Conservation (phyloP, 805 yeast genomes). For the Nakazawaea pomicola region DNA sequence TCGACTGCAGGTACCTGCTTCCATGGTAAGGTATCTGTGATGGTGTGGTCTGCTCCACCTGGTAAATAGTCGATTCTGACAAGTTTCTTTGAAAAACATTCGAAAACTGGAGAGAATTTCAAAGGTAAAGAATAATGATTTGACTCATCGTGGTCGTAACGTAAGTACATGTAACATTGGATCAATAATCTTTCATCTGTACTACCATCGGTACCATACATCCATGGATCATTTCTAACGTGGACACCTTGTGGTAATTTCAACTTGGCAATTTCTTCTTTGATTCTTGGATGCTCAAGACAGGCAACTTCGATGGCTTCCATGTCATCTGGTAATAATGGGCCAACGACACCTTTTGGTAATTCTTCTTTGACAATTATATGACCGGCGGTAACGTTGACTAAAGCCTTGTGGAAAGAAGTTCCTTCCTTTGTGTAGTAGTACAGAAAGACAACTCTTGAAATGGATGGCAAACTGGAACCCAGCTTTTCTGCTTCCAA, state of each 20-base stretch:
- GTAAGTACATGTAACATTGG: slow-evolving; percentile 73
- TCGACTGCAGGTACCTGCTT: slow-evolving; percentile 57
- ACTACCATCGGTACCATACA: slow-evolving; percentile 73
- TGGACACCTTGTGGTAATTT: slow-evolving; percentile 49
- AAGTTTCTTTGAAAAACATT: slow-evolving; percentile 52
- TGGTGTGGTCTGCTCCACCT: slow-evolving; percentile 58
- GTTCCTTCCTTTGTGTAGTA: slow-evolving; percentile 43
- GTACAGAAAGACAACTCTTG: slow-evolving; percentile 65
- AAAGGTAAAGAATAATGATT: slow-evolving; percentile 75
- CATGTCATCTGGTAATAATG: slow-evolving; percentile 65
- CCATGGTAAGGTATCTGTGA: slow-evolving; percentile 56
- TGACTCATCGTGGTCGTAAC: slow-evolving; percentile 62
- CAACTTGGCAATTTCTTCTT: slow-evolving; percentile 63
- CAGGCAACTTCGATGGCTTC: slow-evolving; percentile 47
- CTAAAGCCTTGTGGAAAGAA: slow-evolving; percentile 64
- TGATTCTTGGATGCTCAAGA: slow-evolving; percentile 48
- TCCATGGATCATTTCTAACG: slow-evolving; percentile 77
- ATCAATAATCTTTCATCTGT: slow-evolving; percentile 55
- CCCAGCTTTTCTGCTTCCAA: slow-evolving; percentile 64
- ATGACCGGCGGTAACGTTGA: slow-evolving; percentile 59
- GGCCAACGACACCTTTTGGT: slow-evolving; percentile 65
- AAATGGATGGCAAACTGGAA: slow-evolving; percentile 47
- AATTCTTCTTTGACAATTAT: slow-evolving; percentile 50
- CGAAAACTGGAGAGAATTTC: slow-evolving; percentile 71
- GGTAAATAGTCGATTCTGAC: slow-evolving; percentile 73